Evolutionary conservation across 1,284 basidiomycete species (phyloP).

Genomic region (Marasmius tenuissimus): DNA sequence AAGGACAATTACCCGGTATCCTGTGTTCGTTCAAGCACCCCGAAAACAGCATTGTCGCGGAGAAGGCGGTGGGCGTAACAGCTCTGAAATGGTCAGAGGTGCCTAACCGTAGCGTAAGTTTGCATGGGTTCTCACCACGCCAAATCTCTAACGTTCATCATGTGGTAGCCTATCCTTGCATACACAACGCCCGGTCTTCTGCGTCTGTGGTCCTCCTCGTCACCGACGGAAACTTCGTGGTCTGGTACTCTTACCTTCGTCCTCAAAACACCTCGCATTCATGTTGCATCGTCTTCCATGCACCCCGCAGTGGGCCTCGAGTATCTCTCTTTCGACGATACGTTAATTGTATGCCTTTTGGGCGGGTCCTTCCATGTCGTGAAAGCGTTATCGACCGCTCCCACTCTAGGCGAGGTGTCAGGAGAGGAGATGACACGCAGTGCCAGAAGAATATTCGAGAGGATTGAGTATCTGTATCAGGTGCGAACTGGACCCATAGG

Average conservation of each 20-base stretch:
- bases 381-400: slow-evolving; percentile 46
- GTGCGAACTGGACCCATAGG: not conserved
- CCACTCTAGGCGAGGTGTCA: slow-evolving; percentile 18
- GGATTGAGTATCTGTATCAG: not conserved
- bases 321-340: slow-evolving; percentile 49
- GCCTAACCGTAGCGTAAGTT: slow-evolving; percentile 38
- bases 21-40: slow-evolving; percentile 33
- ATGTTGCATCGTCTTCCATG: slow-evolving; percentile 57
- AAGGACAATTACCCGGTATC: slow-evolving; percentile 14
- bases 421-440: not conserved
- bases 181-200: slow-evolving; percentile 57
- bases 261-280: slow-evolving; percentile 48
- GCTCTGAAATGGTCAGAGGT: slow-evolving; percentile 55
- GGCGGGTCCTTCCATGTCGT: slow-evolving; percentile 72
- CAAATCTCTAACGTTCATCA: slow-evolving; percentile 8
- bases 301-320: slow-evolving; percentile 56
- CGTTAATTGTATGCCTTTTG: slow-evolving; percentile 54
- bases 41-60: slow-evolving; percentile 24
- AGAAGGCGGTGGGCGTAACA: slow-evolving; percentile 45
- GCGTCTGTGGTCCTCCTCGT: slow-evolving; percentile 16
- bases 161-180: slow-evolving; percentile 55
- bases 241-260: slow-evolving; percentile 42
- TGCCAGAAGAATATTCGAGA: not conserved
- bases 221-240: slow-evolving; percentile 33
- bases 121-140: slow-evolving; percentile 34